Evolutionary conservation across 352 stramenopile genomes (phyloP).

Genomic region (Phytophthora nicotianae): DNA sequence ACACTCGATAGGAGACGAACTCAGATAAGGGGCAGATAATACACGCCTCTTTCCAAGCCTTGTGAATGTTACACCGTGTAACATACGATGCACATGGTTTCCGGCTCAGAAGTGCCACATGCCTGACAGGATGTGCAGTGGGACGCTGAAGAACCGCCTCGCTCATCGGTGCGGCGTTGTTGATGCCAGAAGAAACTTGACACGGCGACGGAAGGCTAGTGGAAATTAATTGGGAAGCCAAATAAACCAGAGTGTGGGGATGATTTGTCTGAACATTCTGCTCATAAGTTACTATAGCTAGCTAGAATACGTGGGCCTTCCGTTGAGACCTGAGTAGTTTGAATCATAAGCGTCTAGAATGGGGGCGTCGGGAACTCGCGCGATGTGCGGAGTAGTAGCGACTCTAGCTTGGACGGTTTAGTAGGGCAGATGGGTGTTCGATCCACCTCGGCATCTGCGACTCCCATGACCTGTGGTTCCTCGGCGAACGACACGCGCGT

Average conservation of each 20-base stretch:
- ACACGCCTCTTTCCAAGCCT: constrained; percentile 3
- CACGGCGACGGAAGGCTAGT: not conserved
- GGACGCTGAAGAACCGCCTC: constrained; percentile 19
- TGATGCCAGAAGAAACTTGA: constrained; percentile 3
- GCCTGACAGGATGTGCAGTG: constrained; percentile 29
- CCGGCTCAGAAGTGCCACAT: constrained; percentile 16
- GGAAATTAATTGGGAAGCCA: not conserved
- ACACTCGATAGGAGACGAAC: constrained; percentile 7
- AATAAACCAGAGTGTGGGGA: not conserved
- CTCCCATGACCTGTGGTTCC: constrained; percentile 65
- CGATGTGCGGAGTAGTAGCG: constrained; percentile 79
- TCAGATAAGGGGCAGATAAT: constrained; percentile 26
- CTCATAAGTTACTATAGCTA: constrained; percentile 32
- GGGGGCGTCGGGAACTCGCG: constrained; percentile 79
- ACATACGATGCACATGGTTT: constrained; percentile 21
- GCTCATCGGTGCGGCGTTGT: constrained; percentile 4
- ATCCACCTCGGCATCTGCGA: constrained; percentile 76
- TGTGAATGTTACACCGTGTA: not conserved
- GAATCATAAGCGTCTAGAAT: constrained; percentile 54
- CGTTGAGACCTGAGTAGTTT: constrained; percentile 23
- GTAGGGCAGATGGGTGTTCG: constrained; percentile 76
- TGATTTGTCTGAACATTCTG: constrained; percentile 19
- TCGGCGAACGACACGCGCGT: constrained; percentile 73
- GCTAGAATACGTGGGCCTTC: constrained; percentile 39
- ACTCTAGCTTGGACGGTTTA: constrained; percentile 84